These are phyloP conservation scores for Blastobotrys muscicola DNA, from an alignment of 805 yeast genomes.

Conservation along the genomic window DNA sequence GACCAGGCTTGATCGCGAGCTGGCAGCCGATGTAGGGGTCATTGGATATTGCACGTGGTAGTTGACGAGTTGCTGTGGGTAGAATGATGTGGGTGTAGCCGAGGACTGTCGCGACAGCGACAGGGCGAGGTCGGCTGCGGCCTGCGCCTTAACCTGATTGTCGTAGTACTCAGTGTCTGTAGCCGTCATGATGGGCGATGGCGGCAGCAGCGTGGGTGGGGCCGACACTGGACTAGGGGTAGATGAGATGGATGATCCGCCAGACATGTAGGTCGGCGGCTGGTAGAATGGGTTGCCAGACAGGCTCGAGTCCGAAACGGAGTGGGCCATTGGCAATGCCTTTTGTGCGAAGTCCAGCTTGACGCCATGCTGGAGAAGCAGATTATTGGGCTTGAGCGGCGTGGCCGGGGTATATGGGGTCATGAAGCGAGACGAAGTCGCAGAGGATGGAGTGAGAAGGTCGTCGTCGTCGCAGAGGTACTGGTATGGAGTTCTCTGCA, in stretches of 20 bases:
- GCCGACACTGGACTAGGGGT: slow-evolving; percentile 1
- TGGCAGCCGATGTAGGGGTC: slow-evolving; percentile 1
- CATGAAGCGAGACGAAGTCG: slow-evolving; percentile 6
- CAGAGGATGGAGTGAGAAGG: slow-evolving; percentile 9
- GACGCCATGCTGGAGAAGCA: slow-evolving; percentile 7
- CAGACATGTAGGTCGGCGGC: slow-evolving; percentile 19
- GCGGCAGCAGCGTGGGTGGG: not conserved
- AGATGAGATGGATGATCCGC: slow-evolving; percentile 2
- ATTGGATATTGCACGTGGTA: not conserved
- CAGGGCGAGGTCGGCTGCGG: slow-evolving; percentile 4
- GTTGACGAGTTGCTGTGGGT: not conserved
- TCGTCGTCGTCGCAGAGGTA: slow-evolving; percentile 2
- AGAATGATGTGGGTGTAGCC: too few species aligned
- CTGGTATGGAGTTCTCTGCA: not conserved
- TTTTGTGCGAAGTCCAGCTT: slow-evolving; percentile 14
- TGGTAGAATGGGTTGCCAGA: slow-evolving; percentile 28
- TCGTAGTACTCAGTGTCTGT: not conserved
- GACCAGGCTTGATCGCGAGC: not conserved
- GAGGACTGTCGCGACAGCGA: too few species aligned
- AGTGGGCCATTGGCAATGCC: slow-evolving; percentile 2
- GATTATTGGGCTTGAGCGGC: slow-evolving; percentile 3
- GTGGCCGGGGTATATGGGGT: slow-evolving; percentile 13
- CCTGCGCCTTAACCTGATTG: slow-evolving; percentile 1
- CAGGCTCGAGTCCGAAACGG: slow-evolving; percentile 2
- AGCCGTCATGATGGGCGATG: slow-evolving; percentile 4